Evolutionary conservation across 768 basidiomycete species (phyloP).

Genomic region (Lactarius quietus): DNA sequence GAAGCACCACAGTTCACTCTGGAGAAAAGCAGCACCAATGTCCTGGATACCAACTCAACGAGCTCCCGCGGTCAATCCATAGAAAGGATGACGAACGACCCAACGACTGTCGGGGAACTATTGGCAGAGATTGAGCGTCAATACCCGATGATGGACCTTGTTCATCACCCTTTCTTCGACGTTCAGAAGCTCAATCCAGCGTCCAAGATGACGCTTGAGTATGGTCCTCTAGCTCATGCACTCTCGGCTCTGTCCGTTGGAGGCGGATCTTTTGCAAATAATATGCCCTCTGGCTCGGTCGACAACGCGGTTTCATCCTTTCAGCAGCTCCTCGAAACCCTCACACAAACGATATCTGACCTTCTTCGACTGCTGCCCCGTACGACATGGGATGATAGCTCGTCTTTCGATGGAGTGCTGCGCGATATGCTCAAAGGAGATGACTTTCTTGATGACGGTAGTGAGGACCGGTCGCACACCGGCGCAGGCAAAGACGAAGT

Average conservation of each 20-base stretch:
- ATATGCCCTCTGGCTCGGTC: slow-evolving; percentile 83
- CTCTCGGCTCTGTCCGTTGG: slow-evolving; percentile 83
- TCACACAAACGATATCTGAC: slow-evolving; percentile 89
- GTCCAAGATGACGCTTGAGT: slow-evolving; percentile 78
- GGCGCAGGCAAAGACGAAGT: slow-evolving; percentile 76
- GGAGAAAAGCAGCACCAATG: slow-evolving; percentile 31
- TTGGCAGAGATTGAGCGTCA: slow-evolving; percentile 62
- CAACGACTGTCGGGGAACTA: slow-evolving; percentile 56
- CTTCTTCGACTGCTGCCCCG: slow-evolving; percentile 79
- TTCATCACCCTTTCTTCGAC: slow-evolving; percentile 75
- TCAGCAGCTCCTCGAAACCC: slow-evolving; percentile 81
- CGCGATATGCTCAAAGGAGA: slow-evolving; percentile 88
- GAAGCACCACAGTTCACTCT: slow-evolving; percentile 44
- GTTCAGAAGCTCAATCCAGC: slow-evolving; percentile 64
- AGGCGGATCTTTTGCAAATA: slow-evolving; percentile 78
- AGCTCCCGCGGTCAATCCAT: slow-evolving; percentile 61
- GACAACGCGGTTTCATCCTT: slow-evolving; percentile 89
- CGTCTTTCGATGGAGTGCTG: slow-evolving; percentile 81
- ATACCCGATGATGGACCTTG: slow-evolving; percentile 60
- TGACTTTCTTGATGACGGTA: slow-evolving; percentile 72
- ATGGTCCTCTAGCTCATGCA: slow-evolving; percentile 82
- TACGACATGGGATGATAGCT: slow-evolving; percentile 87
- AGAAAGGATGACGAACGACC: slow-evolving; percentile 46
- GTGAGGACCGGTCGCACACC: slow-evolving; percentile 54
- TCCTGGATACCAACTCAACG: slow-evolving; percentile 47